phyloP scores from a whole-genome alignment of 108 stramenopile genomes.

The Skeletonema costatum region DNA sequence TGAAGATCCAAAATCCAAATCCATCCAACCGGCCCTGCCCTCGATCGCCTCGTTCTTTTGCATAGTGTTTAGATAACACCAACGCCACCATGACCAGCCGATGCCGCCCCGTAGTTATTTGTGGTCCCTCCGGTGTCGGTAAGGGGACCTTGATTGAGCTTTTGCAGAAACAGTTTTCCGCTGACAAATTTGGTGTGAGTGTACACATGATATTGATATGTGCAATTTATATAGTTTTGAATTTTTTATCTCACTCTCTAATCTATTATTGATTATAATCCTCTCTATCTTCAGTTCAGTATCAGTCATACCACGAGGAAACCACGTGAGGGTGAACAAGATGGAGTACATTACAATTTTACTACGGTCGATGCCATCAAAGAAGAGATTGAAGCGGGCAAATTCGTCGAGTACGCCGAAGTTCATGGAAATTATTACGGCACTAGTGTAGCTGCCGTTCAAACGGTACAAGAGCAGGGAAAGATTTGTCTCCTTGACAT shows the following conservation, averaged over 20 bases:
- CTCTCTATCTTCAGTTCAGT: conserved; percentile 56
- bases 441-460: conserved; percentile 82
- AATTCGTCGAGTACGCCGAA: conserved; percentile 89
- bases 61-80: no score
- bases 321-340: conserved; percentile 86
- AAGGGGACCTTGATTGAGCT: conserved; percentile 76
- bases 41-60: no score
- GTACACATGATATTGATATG: neutral
- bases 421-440: conserved; percentile 98
- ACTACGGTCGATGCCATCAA: conserved; percentile 81
- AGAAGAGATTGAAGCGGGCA: conserved; percentile 78
- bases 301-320: conserved; percentile 94
- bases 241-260: neutral
- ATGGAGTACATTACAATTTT: conserved; percentile 95
- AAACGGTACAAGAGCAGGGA: conserved; percentile 74
- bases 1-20: no score
- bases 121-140: conserved; percentile 43
- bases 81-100: neutral
- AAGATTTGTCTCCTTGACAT: conserved; percentile 95
- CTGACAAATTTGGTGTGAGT: conserved; percentile 19
- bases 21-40: no score
- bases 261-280: neutral
- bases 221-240: neutral
- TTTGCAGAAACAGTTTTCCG: conserved; percentile 67
- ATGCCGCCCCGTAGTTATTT: conserved; percentile 39